A percentile compares a stretch with the other conserved stretches of the same genome.
phyloP scores from a whole-genome alignment of 139 green algal species.

The Micractinium sp. region DNA sequence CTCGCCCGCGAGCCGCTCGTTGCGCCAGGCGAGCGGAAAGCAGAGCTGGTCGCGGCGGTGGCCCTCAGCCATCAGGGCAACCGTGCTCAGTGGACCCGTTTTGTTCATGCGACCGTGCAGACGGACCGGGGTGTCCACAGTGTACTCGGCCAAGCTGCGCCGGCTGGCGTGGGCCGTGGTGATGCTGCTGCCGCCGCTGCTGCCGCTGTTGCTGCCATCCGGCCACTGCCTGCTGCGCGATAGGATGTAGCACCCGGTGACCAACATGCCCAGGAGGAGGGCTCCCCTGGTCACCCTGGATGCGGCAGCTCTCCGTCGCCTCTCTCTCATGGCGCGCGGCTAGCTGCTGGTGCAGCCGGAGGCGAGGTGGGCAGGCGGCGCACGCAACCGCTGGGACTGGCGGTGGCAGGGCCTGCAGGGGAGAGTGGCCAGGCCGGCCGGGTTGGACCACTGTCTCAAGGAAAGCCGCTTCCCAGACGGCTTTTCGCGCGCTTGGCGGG shows the following conservation, averaged over 20 bases:
- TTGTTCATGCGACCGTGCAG: constrained; percentile 1
- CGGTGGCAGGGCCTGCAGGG: too few species aligned
- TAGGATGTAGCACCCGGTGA: not conserved
- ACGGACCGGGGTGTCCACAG: not conserved
- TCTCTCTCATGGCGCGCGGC: not conserved
- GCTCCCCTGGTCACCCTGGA: not conserved
- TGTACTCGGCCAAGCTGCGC: not conserved
- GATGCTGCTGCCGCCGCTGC: not conserved
- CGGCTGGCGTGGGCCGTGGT: not conserved
- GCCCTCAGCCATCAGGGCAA: not conserved
- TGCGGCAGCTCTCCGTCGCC: not conserved
- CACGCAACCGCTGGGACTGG: too few species aligned
- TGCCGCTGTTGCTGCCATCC: too few species aligned
- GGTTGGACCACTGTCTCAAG: too few species aligned
- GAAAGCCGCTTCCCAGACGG: too few species aligned
- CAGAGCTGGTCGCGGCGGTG: not conserved
- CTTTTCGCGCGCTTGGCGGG: too few species aligned
- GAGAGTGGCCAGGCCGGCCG: too few species aligned
- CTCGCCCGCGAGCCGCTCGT: constrained; percentile 1
- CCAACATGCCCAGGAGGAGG: not conserved
- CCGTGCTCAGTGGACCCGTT: not conserved
- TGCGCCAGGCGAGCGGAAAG: not conserved
- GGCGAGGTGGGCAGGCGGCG: too few species aligned
- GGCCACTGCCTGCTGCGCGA: not conserved
- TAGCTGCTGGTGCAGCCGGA: not conserved